Evolutionary conservation across 805 yeast species (phyloP).

Genomic region (Soucietia sequanensis): DNA sequence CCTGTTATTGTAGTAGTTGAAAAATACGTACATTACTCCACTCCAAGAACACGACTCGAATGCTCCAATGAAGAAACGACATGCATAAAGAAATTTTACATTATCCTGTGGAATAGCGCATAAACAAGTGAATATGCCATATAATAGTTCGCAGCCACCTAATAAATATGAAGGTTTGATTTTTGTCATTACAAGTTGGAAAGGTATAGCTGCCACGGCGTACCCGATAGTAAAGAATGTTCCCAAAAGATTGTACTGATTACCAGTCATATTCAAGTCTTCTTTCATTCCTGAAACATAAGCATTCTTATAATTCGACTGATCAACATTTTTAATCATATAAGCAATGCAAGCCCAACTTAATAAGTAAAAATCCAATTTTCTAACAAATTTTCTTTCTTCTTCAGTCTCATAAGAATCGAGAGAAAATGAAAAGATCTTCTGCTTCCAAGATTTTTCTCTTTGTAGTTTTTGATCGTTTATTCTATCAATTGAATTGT

Average conservation of each 20-base stretch:
- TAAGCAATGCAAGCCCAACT: constrained; percentile 8
- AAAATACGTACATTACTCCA: constrained; percentile 5
- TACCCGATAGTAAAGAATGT: constrained; percentile 58
- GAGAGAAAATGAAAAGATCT: not conserved
- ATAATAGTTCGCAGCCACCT: constrained; percentile 46
- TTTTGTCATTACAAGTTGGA: constrained; percentile 46
- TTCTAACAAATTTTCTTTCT: constrained; percentile 6
- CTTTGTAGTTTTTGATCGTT: too few species aligned
- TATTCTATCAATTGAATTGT: too few species aligned
- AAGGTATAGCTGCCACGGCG: constrained; percentile 56
- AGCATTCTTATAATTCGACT: constrained; percentile 13
- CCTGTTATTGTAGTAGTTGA: constrained; percentile 5
- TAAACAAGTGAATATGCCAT: constrained; percentile 50
- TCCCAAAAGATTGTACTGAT: constrained; percentile 46
- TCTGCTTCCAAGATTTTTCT: too few species aligned
- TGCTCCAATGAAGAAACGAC: constrained; percentile 8
- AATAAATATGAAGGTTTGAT: constrained; percentile 54
- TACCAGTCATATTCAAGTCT: constrained; percentile 31
- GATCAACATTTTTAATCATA: constrained; percentile 3
- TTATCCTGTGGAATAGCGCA: constrained; percentile 4
- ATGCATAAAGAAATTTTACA: constrained; percentile 4
- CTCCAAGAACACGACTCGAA: constrained; percentile 10
- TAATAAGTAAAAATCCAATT: constrained; percentile 7
- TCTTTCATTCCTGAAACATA: constrained; percentile 34
- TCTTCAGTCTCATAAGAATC: constrained; percentile 1